Conservation (phyloP, 257 asterid species). For the Jaltomata sinuosa region DNA sequence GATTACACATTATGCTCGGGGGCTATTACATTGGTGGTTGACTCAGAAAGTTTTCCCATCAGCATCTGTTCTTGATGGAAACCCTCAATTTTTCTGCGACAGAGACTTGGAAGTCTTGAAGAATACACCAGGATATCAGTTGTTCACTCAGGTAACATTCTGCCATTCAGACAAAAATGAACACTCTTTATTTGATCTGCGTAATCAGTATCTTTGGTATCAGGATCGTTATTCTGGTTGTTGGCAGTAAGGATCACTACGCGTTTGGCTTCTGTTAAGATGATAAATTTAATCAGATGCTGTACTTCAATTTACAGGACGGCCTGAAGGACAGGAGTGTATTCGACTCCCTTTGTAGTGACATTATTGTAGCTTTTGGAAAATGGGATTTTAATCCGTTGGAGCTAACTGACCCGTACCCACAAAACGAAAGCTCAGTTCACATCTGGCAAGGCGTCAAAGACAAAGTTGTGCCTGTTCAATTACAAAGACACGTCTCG, state of each 20-base stretch:
- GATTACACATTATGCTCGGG: conserved; percentile 45
- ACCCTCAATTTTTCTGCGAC: conserved; percentile 52
- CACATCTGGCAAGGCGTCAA: conserved; percentile 47
- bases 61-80: conserved; percentile 64
- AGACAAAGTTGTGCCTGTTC: conserved; percentile 45
- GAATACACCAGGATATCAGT: conserved; percentile 75
- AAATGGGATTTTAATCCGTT: conserved; percentile 93
- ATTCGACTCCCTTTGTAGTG: conserved; percentile 73
- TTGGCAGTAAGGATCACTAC: background rate
- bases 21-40: conserved; percentile 77
- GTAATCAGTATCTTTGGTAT: background rate
- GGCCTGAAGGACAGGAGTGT: conserved; percentile 35
- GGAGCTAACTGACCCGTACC: conserved; percentile 50
- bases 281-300: background rate
- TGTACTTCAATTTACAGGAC: conserved; percentile 31
- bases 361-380: conserved; percentile 63
- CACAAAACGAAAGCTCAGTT: conserved; percentile 17
- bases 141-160: conserved; percentile 53
- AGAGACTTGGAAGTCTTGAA: conserved; percentile 73
- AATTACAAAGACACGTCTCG: conserved; percentile 58
- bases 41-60: conserved; percentile 88
- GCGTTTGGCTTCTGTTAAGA: background rate
- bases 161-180: background rate
- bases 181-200: background rate
- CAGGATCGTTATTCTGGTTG: background rate